These are phyloP conservation scores for Strobilomyces dryophilus DNA, from an alignment of 768 basidiomycete genomes.

Conservation along the genomic window DNA sequence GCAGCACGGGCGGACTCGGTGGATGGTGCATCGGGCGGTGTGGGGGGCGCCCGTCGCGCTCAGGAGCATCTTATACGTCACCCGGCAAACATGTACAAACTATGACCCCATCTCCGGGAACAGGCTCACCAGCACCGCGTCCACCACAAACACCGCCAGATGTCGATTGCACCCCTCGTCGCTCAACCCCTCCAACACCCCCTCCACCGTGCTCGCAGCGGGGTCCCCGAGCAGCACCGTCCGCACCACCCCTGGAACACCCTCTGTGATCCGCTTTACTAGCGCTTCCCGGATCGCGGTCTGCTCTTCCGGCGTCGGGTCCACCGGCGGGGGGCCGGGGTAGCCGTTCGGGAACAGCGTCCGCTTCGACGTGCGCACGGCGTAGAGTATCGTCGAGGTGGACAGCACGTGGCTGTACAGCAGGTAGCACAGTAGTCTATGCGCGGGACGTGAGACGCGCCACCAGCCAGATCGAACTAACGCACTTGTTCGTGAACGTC, in stretches of 20 bases:
- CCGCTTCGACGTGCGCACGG: slow-evolving; percentile 55
- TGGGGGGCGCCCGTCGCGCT: too few relatives aligned
- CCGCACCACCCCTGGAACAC: slow-evolving; percentile 33
- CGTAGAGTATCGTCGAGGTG: slow-evolving; percentile 46
- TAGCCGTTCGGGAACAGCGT: slow-evolving; percentile 89
- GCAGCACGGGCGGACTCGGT: slow-evolving; percentile 66
- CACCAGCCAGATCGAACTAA: background rate
- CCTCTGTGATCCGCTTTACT: slow-evolving; percentile 35
- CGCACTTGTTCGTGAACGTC: slow-evolving; percentile 59
- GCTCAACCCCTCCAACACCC: slow-evolving; percentile 57
- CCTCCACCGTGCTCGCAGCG: slow-evolving; percentile 44
- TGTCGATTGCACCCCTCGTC: slow-evolving; percentile 74
- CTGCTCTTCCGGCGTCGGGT: slow-evolving; percentile 79
- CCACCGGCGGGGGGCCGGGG: slow-evolving; percentile 66
- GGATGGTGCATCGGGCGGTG: slow-evolving; percentile 42
- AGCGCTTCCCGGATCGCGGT: slow-evolving; percentile 44
- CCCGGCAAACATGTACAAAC: slow-evolving; percentile 23
- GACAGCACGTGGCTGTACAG: slow-evolving; percentile 54
- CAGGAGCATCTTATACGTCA: slow-evolving; percentile 18
- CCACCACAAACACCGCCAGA: slow-evolving; percentile 68
- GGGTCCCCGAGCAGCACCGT: slow-evolving; percentile 43
- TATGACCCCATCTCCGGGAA: slow-evolving; percentile 67
- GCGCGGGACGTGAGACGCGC: slow-evolving; percentile 8
- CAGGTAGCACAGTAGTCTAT: slow-evolving; percentile 66
- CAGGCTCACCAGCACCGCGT: slow-evolving; percentile 61